Conservation (phyloP, 2,329 filamentous ascomycete species). For the Colletotrichum falcatum region DNA sequence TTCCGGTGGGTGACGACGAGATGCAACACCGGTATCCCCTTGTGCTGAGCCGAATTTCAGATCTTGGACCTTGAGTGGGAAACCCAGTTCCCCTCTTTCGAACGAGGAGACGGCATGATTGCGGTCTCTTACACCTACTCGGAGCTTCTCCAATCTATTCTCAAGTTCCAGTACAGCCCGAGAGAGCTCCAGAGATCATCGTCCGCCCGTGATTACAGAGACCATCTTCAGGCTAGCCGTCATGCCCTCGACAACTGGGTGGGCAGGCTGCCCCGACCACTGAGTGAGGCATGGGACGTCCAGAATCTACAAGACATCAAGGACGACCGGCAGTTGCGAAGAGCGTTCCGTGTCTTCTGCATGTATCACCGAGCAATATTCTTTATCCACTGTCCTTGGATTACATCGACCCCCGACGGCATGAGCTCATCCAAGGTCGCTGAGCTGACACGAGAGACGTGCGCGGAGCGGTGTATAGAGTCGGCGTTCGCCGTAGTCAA, state of each 20-base stretch:
- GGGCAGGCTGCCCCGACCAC: conserved; percentile 7
- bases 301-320: conserved; percentile 19
- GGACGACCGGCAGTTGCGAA: conserved; percentile 17
- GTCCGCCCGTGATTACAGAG: conserved; percentile 18
- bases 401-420: conserved; percentile 8
- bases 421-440: conserved; percentile 1
- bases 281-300: conserved; percentile 25
- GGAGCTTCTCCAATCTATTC: conserved; percentile 23
- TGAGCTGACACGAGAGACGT: conserved; percentile 14
- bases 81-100: conserved; percentile 14
- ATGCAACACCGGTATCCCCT: background rate
- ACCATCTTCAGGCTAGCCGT: conserved; percentile 27
- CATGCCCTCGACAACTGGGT: conserved; percentile 33
- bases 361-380: conserved; percentile 32
- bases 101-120: conserved; percentile 32
- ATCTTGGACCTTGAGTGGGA: conserved; percentile 32
- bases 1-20: conserved; percentile 15
- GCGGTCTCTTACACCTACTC: conserved; percentile 32
- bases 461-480: conserved; percentile 25
- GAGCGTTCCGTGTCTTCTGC: conserved; percentile 30
- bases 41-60: background rate
- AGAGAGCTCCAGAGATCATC: conserved; percentile 17
- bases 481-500: conserved; percentile 31
- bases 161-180: conserved; percentile 35
- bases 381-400: conserved; percentile 33